Percentiles rank a stretch among this genome's conserved stretches.
These are phyloP conservation scores for Agrocybe pediades DNA, from an alignment of 768 basidiomycete species.

Conservation along the genomic window DNA sequence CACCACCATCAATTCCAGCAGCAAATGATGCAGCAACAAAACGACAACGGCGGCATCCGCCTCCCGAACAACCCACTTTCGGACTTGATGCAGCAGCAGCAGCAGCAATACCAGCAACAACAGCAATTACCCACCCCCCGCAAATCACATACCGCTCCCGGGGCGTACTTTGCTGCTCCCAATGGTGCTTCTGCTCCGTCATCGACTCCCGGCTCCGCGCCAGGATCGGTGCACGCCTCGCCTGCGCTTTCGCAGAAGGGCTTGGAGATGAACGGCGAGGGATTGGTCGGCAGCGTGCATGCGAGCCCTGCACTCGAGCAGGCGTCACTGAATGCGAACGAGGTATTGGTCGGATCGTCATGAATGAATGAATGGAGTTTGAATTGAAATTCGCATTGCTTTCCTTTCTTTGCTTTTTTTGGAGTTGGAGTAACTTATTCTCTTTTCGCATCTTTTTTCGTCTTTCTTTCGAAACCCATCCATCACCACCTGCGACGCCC, in stretches of 20 bases:
- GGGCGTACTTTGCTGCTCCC: constrained; percentile 16
- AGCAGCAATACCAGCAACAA: constrained; percentile 11
- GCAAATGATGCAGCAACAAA: background rate
- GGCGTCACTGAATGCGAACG: constrained; percentile 10
- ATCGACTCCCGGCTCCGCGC: too few relatives aligned
- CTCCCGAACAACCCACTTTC: constrained; percentile 73
- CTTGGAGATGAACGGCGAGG: too few relatives aligned
- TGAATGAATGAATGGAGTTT: background rate
- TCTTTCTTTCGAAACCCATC: background rate
- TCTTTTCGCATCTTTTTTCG: background rate
- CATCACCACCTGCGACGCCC: background rate
- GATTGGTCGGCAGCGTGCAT: constrained; percentile 2
- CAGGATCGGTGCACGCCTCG: constrained; percentile 2
- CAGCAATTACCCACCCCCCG: constrained; percentile 22
- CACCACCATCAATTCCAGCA: too few relatives aligned
- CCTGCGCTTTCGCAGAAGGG: constrained; percentile 10
- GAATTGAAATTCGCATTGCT: too few relatives aligned
- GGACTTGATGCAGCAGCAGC: constrained; percentile 58
- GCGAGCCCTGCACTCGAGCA: constrained; percentile 10
- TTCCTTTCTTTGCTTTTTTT: background rate
- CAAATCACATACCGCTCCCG: constrained; percentile 27
- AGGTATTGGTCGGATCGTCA: constrained; percentile 15
- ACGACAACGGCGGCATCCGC: constrained; percentile 60
- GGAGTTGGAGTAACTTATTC: background rate
- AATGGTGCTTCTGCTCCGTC: background rate